A percentile compares a stretch with the other conserved stretches of the same genome.
phyloP scores from a whole-genome alignment of 495 filamentous ascomycete genomes.

The Hypoxylon trugodes region DNA sequence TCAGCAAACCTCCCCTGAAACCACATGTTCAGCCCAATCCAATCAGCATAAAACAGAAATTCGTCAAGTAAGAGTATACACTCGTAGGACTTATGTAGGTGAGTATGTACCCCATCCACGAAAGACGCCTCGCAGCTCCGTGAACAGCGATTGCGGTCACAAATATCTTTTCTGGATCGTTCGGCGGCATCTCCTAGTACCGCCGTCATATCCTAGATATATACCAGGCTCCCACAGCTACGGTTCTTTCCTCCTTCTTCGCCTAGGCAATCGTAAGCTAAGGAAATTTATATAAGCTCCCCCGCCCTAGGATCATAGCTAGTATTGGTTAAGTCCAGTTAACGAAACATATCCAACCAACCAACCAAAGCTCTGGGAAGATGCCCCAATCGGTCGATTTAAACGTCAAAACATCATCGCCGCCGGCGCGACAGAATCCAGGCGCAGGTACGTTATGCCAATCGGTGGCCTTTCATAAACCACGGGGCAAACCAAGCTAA shows the following conservation, averaged over 20 bases:
- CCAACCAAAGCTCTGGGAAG: slow-evolving; percentile 12
- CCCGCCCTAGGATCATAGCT: neutral
- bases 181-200: slow-evolving; percentile 11
- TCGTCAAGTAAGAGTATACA: slow-evolving; percentile 7
- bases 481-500: neutral
- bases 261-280: slow-evolving; percentile 2
- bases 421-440: slow-evolving; percentile 36
- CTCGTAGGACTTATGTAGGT: slow-evolving; percentile 23
- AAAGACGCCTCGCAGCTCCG: slow-evolving; percentile 16
- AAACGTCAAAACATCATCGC: slow-evolving; percentile 30
- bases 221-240: slow-evolving; percentile 13
- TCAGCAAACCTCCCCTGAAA: slow-evolving; percentile 39
- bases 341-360: neutral
- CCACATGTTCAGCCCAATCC: slow-evolving; percentile 18
- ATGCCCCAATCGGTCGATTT: slow-evolving; percentile 36
- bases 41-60: slow-evolving; percentile 15
- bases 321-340: slow-evolving; percentile 1
- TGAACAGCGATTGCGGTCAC: slow-evolving; percentile 20
- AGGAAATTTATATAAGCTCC: slow-evolving; percentile 12
- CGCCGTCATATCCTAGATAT: slow-evolving; percentile 26
- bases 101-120: slow-evolving; percentile 17
- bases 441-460: slow-evolving; percentile 32
- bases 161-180: slow-evolving; percentile 10
- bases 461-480: neutral
- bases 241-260: slow-evolving; percentile 3